Evolutionary conservation across 805 yeast genomes (phyloP).

Genomic region (Candida vartiovaarae): DNA sequence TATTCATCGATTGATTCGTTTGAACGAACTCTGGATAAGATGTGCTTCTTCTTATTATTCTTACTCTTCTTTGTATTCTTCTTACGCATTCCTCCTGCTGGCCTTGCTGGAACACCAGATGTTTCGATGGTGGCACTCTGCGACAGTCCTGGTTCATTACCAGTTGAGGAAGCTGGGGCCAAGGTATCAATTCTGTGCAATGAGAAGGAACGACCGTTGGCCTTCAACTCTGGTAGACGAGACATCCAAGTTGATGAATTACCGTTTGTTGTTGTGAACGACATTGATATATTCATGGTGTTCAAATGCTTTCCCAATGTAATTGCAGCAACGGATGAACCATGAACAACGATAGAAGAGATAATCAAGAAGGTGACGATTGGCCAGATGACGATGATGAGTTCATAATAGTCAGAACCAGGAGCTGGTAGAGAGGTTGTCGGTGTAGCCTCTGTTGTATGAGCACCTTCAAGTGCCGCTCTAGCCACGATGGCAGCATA

Average conservation of each 20-base stretch:
- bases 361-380: conserved; percentile 72
- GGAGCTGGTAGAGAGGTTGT: conserved; percentile 37
- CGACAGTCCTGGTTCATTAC: conserved; percentile 19
- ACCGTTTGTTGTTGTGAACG: conserved; percentile 67
- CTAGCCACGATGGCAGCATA: conserved; percentile 70
- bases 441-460: conserved; percentile 50
- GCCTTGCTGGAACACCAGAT: conserved; percentile 56
- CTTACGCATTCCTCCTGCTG: conserved; percentile 69
- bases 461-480: conserved; percentile 52
- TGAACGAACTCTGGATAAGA: conserved; percentile 21
- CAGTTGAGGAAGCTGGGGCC: conserved; percentile 22
- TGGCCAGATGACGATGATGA: conserved; percentile 63
- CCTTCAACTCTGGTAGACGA: conserved; percentile 63
- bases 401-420: conserved; percentile 8
- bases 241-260: conserved; percentile 69
- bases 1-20: conserved; percentile 9
- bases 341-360: conserved; percentile 82
- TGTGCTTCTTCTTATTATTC: conserved; percentile 27
- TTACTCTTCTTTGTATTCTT: conserved; percentile 30
- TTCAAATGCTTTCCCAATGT: conserved; percentile 70
- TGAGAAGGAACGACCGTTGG: conserved; percentile 67
- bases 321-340: conserved; percentile 75
- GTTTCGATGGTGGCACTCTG: conserved; percentile 46
- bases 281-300: conserved; percentile 71
- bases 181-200: conserved; percentile 75